Conservation (phyloP, 1,284 basidiomycete species). For the Cryptococcus sp. region DNA sequence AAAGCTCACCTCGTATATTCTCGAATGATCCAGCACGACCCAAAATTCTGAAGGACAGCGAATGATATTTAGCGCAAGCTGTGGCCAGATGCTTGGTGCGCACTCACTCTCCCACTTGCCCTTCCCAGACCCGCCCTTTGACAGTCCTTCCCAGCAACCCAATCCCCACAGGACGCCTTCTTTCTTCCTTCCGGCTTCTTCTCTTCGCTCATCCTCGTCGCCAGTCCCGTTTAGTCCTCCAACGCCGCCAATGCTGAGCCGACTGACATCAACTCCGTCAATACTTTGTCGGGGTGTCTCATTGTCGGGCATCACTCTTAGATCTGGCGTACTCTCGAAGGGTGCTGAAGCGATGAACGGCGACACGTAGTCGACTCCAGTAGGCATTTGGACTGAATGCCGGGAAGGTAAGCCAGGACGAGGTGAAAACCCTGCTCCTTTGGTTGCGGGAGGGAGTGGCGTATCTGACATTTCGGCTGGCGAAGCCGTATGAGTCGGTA, state of each 20-base stretch:
- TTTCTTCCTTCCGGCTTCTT: constrained; percentile 49
- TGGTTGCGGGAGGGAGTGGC: constrained; percentile 2
- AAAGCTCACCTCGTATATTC: constrained; percentile 48
- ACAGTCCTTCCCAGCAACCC: constrained; percentile 50
- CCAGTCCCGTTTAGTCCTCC: constrained; percentile 39
- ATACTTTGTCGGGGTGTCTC: background rate
- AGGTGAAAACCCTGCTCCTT: background rate
- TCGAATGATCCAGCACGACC: constrained; percentile 52
- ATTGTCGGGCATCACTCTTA: constrained; percentile 1
- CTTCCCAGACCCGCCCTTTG: constrained; percentile 32
- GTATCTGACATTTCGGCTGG: constrained; percentile 2
- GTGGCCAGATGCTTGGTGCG: too few species aligned
- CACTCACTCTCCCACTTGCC: constrained; percentile 53
- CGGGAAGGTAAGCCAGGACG: constrained; percentile 15
- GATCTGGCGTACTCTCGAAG: constrained; percentile 15
- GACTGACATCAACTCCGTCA: background rate
- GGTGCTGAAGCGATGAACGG: constrained; percentile 24
- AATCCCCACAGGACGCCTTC: constrained; percentile 53
- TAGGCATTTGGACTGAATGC: constrained; percentile 29
- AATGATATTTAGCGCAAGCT: background rate
- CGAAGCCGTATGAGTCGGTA: background rate
- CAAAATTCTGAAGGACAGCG: constrained; percentile 39
- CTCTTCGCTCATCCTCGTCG: constrained; percentile 47
- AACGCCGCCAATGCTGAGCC: constrained; percentile 34
- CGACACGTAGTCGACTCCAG: constrained; percentile 26